Percentiles rank a stretch among this genome's conserved stretches.
These are phyloP conservation scores for Beauveria medogensis DNA, from an alignment of 2,329 filamentous ascomycete genomes.

Conservation along the genomic window DNA sequence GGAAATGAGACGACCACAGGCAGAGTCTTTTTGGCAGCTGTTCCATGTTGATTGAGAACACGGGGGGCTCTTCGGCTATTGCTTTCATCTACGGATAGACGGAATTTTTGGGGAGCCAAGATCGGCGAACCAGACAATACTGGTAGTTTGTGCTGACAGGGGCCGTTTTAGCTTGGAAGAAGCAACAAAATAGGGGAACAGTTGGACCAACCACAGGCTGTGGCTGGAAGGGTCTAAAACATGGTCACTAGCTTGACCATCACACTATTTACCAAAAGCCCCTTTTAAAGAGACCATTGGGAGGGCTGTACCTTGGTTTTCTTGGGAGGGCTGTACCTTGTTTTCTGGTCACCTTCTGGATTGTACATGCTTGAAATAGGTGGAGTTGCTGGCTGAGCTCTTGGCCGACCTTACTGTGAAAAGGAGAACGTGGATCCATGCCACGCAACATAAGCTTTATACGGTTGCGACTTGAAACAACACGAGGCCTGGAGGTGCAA, in stretches of 20 bases:
- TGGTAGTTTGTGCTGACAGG: not conserved
- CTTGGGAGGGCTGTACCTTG: not conserved
- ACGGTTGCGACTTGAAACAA: not conserved
- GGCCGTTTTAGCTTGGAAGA: not conserved
- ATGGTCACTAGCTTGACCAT: not conserved
- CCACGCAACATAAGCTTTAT: not conserved
- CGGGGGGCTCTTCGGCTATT: not conserved
- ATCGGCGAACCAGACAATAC: not conserved
- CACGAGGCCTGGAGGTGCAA: not conserved
- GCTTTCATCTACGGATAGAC: not conserved
- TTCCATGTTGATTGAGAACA: not conserved
- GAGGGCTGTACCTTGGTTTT: not conserved
- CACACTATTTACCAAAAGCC: not conserved
- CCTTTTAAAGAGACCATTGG: not conserved
- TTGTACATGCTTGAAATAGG: not conserved
- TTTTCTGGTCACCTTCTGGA: not conserved
- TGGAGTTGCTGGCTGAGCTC: not conserved
- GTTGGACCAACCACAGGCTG: not conserved
- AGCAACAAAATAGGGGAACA: not conserved
- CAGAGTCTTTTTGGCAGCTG: no score
- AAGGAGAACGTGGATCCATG: not conserved
- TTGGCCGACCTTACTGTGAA: not conserved
- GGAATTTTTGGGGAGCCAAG: not conserved
- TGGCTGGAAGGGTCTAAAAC: constrained; percentile 3
- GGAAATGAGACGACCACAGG: not conserved